Evolutionary conservation across 371 early-diverging fungal species (phyloP), one percentile per base, ranked within the genome.

Genomic region (Mucor lusitanicus): DNA sequence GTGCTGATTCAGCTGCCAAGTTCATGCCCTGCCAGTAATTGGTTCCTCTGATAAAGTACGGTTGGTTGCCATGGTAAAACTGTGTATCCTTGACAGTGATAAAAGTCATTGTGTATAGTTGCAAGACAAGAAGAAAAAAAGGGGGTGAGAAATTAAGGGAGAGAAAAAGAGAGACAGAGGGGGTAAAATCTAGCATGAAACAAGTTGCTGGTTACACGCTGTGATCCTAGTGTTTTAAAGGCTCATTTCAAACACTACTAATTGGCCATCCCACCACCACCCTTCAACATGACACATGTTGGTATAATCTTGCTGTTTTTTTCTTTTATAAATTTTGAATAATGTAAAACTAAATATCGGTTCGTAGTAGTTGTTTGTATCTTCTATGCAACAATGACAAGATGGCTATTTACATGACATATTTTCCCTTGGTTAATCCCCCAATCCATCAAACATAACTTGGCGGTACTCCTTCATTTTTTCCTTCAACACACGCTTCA

Each of bases 1-100:
- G 35, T 13, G 63, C 67, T 15, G 66, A 42, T 8, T 60, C 57
- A 12, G 79, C 76, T 25, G 85, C 88, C n/a, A 91, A 75, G 69
- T 89, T 86, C 83, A 91, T 90, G 11, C 89, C 91, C 60, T 90
- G 88, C 91, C 91, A 91, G 63, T 89, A 91, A 67, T 91, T 91
- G 57, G 91, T 88, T 3, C 88, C 87, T 3, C 68, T 74, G 1
- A 88, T 69, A 3, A 62, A 59, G 59, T 85, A 82, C 4, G 65
- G 59, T 32, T 74, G 59, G 11, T 74, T 77, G 48, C 79, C 33
- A 0, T 63, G 70, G 27, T 40, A 65, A 54, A 82, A 82, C 11
- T 61, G 67, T 1, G 59, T 63, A 3, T 69, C 73, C 17, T 72
- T 56, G 6, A 79, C 74, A 13, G 50, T 53, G 30, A 79, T 72